phyloP scores from a whole-genome alignment of 2,329 filamentous ascomycete genomes.

The Clonostachys chloroleuca region DNA sequence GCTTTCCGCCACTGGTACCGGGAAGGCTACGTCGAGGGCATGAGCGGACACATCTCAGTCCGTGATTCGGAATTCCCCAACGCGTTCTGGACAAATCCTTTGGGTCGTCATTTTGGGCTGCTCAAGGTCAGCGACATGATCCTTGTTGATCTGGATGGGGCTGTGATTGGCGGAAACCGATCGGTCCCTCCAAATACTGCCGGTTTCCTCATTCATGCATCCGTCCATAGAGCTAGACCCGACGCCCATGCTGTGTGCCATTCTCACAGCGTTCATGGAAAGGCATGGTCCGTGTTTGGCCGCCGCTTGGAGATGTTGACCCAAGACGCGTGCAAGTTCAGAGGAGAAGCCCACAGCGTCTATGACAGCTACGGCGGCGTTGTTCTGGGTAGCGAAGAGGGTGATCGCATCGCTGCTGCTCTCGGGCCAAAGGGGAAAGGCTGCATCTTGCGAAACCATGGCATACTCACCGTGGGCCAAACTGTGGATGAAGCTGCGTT shows the following conservation, averaged over 20 bases:
- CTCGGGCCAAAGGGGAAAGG: slow-evolving; percentile 53
- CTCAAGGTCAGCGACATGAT: slow-evolving; percentile 67
- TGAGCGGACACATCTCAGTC: slow-evolving; percentile 62
- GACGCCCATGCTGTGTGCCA: slow-evolving; percentile 66
- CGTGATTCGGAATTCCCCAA: slow-evolving; percentile 56
- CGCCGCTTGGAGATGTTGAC: slow-evolving; percentile 64
- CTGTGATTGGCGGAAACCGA: slow-evolving; percentile 13
- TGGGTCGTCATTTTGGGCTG: slow-evolving; percentile 62
- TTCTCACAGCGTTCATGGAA: slow-evolving; percentile 58
- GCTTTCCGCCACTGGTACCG: slow-evolving; percentile 65
- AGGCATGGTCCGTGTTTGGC: slow-evolving; percentile 63
- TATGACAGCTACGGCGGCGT: slow-evolving; percentile 36
- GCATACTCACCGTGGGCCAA: slow-evolving; percentile 59
- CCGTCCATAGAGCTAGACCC: slow-evolving; percentile 57
- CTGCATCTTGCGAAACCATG: slow-evolving; percentile 65
- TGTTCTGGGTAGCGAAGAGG: slow-evolving; percentile 57
- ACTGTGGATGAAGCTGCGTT: slow-evolving; percentile 71
- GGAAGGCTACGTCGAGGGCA: slow-evolving; percentile 63
- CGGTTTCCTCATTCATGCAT: slow-evolving; percentile 63
- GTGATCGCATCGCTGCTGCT: slow-evolving; percentile 53
- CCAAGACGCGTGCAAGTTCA: slow-evolving; percentile 61
- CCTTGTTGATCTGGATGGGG: slow-evolving; percentile 55
- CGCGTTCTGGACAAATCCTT: slow-evolving; percentile 62
- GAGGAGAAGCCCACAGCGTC: slow-evolving; percentile 37
- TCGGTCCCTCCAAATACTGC: slow-evolving; percentile 59